Evolutionary conservation across 768 basidiomycete genomes (phyloP).

Genomic region (Termitomyces sp.): DNA sequence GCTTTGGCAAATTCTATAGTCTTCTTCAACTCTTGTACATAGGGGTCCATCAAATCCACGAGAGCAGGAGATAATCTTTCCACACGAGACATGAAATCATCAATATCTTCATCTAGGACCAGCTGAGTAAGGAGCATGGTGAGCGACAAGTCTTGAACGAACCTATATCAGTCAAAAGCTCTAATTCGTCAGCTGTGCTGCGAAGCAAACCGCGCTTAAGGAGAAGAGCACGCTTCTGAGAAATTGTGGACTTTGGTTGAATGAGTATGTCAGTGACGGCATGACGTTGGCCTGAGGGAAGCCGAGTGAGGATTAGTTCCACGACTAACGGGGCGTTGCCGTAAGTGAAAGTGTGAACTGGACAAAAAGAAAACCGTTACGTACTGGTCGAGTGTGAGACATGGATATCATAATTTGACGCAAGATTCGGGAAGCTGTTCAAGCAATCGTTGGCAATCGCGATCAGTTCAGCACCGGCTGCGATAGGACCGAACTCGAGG

Average conservation of each 20-base stretch:
- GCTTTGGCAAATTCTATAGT: conserved; percentile 56
- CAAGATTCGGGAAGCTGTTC: conserved; percentile 67
- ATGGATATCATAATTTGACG: conserved; percentile 67
- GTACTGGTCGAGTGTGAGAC: conserved; percentile 78
- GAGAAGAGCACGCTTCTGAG: conserved; percentile 67
- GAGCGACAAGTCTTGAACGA: conserved; percentile 12
- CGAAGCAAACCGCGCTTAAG: conserved; percentile 68
- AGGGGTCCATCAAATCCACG: conserved; percentile 41
- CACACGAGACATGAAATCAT: conserved; percentile 48
- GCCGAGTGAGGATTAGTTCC: conserved; percentile 56
- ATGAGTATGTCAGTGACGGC: conserved; percentile 63
- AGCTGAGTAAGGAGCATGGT: background rate
- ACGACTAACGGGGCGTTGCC: conserved; percentile 47
- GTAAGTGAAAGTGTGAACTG: background rate
- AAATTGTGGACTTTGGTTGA: conserved; percentile 58
- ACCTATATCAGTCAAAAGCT: conserved; percentile 64
- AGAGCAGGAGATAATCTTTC: conserved; percentile 60
- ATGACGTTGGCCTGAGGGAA: conserved; percentile 52
- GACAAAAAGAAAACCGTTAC: conserved; percentile 20
- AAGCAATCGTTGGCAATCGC: conserved; percentile 64
- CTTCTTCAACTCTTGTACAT: conserved; percentile 58
- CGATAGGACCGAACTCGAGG: conserved; percentile 54
- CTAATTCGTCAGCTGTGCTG: conserved; percentile 70
- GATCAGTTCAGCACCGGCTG: conserved; percentile 73
- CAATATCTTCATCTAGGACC: conserved; percentile 56